Evolutionary conservation across 176 grass and related monocot genomes (phyloP).

Genomic region (Rhynchospora pubera): DNA sequence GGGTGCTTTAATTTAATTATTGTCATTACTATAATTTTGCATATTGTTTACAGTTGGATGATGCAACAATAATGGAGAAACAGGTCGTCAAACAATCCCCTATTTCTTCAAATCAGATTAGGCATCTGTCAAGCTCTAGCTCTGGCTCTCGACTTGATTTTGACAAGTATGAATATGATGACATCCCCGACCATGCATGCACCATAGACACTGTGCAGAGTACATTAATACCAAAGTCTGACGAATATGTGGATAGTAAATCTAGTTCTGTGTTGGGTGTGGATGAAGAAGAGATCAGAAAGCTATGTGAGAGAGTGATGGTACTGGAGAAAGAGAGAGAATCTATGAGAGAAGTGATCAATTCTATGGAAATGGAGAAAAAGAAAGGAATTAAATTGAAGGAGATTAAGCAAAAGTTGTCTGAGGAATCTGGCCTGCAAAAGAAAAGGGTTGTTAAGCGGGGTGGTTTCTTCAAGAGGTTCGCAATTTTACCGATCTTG

Average conservation of each 20-base stretch:
- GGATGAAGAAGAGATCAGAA: slow-evolving; percentile 49
- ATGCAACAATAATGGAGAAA: slow-evolving; percentile 16
- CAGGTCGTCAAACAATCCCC: slow-evolving; percentile 19
- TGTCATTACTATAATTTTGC: neutral
- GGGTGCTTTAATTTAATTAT: neutral
- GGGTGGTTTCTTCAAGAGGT: slow-evolving; percentile 22
- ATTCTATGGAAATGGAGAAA: slow-evolving; percentile 60
- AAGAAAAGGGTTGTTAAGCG: slow-evolving; percentile 45
- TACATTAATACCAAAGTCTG: slow-evolving; percentile 19
- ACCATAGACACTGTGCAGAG: slow-evolving; percentile 56
- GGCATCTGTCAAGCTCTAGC: neutral
- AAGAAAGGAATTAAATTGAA: slow-evolving; percentile 52
- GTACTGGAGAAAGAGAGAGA: slow-evolving; percentile 67
- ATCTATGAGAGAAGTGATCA: slow-evolving; percentile 61
- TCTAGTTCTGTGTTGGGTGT: neutral
- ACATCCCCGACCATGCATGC: slow-evolving; percentile 40
- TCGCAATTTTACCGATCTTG: slow-evolving; percentile 38
- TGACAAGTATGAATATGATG: slow-evolving; percentile 16
- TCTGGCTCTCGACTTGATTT: slow-evolving; percentile 19
- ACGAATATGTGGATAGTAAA: slow-evolving; percentile 13
- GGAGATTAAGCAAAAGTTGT: slow-evolving; percentile 69
- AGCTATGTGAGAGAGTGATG: slow-evolving; percentile 52
- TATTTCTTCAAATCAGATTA: slow-evolving; percentile 5
- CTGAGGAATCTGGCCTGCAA: slow-evolving; percentile 20
- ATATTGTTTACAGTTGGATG: slow-evolving; percentile 23